Evolutionary conservation across 306 rosid genomes (phyloP).

Genomic region (Hylodesmum podocarpum): DNA sequence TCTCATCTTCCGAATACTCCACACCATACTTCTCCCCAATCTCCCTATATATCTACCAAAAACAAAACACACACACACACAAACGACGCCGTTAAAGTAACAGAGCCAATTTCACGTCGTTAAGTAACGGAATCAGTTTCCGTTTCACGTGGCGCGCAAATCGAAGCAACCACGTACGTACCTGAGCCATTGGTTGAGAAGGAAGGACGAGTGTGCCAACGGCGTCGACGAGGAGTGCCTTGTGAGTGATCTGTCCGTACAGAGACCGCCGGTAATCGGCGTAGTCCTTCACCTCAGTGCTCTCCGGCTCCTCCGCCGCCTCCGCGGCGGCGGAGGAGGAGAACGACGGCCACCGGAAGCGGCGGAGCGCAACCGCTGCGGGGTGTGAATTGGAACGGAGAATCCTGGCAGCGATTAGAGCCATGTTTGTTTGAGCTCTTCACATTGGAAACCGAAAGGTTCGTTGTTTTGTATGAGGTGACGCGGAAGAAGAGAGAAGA

Average conservation of each 20-base stretch:
- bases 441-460: conserved; percentile 42
- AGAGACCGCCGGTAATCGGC: conserved; percentile 79
- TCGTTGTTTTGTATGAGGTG: not conserved
- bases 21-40: conserved; percentile 96
- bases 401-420: conserved; percentile 44
- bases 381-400: conserved; percentile 25
- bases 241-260: conserved; percentile 87
- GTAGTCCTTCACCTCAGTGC: conserved; percentile 61
- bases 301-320: conserved; percentile 29
- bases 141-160: not conserved
- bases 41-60: conserved; percentile 62
- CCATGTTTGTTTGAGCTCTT: conserved; percentile 37
- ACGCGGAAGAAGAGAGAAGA: not conserved
- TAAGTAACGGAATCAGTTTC: too few relatives aligned
- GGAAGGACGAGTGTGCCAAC: conserved; percentile 94
- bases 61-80: not conserved
- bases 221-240: conserved; percentile 90
- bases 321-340: conserved; percentile 41
- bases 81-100: not conserved
- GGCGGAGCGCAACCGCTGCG: not conserved
- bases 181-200: conserved; percentile 99
- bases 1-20: conserved; percentile 81
- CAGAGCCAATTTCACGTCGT: not conserved
- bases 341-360: conserved; percentile 10
- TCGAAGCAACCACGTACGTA: conserved; percentile 23